Evolutionary conservation across 257 asterid genomes (phyloP).

Genomic region (Verbascum thapsus): DNA sequence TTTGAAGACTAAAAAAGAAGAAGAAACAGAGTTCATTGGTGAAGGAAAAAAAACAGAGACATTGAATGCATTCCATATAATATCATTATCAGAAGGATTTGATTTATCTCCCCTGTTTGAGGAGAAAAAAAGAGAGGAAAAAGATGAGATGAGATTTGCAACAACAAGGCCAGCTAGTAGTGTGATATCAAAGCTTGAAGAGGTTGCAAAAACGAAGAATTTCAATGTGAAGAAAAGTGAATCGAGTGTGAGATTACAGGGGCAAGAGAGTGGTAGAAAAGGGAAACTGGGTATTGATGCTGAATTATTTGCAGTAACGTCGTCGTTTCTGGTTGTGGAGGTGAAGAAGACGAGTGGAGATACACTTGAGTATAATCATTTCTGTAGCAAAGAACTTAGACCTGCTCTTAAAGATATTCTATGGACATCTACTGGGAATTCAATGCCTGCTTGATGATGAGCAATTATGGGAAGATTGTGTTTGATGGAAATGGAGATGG

Average conservation of each 20-base stretch:
- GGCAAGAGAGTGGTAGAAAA: conserved; percentile 61
- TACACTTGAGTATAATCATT: conserved; percentile 65
- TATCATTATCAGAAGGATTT: conserved; percentile 62
- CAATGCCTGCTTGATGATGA: conserved; percentile 39
- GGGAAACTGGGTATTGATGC: conserved; percentile 75
- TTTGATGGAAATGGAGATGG: too few relatives aligned
- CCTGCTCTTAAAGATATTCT: conserved; percentile 69
- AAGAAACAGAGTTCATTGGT: conserved; percentile 32
- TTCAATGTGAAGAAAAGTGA: conserved; percentile 68
- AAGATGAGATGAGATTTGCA: conserved; percentile 60
- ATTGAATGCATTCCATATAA: conserved; percentile 69
- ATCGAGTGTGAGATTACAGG: conserved; percentile 62
- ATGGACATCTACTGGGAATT: conserved; percentile 53
- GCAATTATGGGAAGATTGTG: background rate
- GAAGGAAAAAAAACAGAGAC: conserved; percentile 49
- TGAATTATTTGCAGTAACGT: conserved; percentile 55
- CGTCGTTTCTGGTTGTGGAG: conserved; percentile 70
- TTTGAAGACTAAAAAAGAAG: conserved; percentile 30
- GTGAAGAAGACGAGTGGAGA: conserved; percentile 75
- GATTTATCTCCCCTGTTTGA: conserved; percentile 63
- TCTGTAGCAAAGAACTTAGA: conserved; percentile 67
- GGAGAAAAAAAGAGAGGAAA: conserved; percentile 49
- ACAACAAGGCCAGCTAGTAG: conserved; percentile 62
- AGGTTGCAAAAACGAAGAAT: conserved; percentile 57
- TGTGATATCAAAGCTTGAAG: conserved; percentile 72